A percentile compares a stretch with the other conserved stretches of the same genome.
Conservation (phyloP, 78 protist genomes). For the Pigoraptor vietnamica region DNA sequence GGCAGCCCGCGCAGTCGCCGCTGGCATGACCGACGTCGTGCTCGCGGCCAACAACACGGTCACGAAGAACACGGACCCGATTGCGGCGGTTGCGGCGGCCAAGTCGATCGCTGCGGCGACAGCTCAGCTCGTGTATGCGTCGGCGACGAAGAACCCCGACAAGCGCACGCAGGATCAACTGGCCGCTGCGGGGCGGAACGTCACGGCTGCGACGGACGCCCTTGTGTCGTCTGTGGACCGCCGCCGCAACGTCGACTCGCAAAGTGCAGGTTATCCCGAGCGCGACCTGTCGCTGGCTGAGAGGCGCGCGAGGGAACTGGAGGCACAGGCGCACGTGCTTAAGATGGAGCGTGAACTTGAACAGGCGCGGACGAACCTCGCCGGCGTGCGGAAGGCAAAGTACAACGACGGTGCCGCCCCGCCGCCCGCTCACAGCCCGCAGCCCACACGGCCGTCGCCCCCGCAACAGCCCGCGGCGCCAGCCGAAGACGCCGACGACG, state of each 20-base stretch:
- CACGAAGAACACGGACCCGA: not conserved
- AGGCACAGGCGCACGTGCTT: not conserved
- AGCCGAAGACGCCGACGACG: not conserved
- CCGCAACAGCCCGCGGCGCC: not conserved
- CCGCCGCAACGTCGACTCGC: not conserved
- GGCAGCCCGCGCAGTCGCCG: not conserved
- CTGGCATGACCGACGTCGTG: not conserved
- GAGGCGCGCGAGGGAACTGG: not conserved
- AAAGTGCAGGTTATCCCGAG: not conserved
- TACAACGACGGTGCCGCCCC: not conserved
- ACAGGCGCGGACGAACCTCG: not conserved
- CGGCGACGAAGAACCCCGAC: not conserved
- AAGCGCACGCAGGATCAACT: not conserved
- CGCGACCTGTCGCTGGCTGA: not conserved
- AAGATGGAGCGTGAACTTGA: not conserved
- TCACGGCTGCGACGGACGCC: not conserved
- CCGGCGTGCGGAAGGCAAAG: not conserved
- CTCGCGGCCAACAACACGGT: not conserved
- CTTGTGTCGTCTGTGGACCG: not conserved
- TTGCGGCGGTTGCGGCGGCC: not conserved
- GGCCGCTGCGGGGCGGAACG: not conserved
- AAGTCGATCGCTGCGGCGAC: not conserved
- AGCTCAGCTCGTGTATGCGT: not conserved
- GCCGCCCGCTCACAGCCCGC: not conserved
- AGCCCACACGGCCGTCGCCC: not conserved